These are phyloP conservation scores for Ogataea saltuana DNA, from an alignment of 805 yeast species.

Conservation along the genomic window DNA sequence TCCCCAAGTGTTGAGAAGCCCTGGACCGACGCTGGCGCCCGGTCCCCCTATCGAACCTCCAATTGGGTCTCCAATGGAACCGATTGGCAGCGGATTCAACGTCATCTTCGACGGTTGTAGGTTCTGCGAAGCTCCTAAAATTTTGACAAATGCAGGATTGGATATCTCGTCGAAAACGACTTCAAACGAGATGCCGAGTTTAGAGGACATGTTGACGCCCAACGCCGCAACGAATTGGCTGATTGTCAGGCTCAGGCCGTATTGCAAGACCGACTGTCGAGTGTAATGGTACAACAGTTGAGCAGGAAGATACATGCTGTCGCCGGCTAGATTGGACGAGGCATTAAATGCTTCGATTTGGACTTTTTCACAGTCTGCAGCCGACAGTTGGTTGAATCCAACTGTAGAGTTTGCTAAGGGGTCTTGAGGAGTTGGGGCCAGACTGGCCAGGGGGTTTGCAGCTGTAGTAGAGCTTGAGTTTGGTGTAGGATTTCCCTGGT, in stretches of 20 bases:
- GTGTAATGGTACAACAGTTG: conserved; percentile 31
- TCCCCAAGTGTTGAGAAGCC: conserved; percentile 22
- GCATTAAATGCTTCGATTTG: conserved; percentile 46
- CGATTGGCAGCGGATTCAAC: no score
- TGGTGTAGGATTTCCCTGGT: neutral
- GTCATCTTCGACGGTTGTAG: no score
- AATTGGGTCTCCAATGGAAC: no score
- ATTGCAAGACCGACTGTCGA: conserved; percentile 40
- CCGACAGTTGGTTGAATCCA: conserved; percentile 10
- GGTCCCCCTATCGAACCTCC: conserved; percentile 9
- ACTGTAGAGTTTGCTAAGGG: neutral
- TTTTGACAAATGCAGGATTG: conserved; percentile 44
- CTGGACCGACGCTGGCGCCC: conserved; percentile 1
- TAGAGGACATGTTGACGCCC: conserved; percentile 34
- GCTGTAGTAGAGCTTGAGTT: no score
- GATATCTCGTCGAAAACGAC: conserved; percentile 48
- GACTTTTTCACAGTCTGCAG: conserved; percentile 37
- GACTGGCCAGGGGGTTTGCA: conserved; percentile 1
- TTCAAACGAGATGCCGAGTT: conserved; percentile 40
- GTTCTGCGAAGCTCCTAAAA: no score
- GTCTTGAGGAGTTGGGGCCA: no score
- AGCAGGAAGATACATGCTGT: conserved; percentile 25
- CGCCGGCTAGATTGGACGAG: conserved; percentile 37
- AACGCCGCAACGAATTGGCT: conserved; percentile 34
- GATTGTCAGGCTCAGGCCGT: conserved; percentile 37